Percentiles rank a stretch among this genome's conserved stretches.
These are phyloP conservation scores for Saccharum spontaneum DNA, from an alignment of 176 grass and related monocot species.

Conservation along the genomic window DNA sequence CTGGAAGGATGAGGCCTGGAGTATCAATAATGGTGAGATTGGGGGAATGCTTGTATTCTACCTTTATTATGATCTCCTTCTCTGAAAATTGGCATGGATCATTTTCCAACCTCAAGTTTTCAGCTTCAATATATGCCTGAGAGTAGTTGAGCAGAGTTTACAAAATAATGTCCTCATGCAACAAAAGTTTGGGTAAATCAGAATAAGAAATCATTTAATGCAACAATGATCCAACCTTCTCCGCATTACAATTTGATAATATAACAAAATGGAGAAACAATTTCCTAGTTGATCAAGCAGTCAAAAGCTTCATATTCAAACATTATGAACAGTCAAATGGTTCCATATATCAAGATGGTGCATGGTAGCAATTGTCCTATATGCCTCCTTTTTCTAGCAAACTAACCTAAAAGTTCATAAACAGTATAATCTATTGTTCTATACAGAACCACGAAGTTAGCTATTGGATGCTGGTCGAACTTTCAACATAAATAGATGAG, in stretches of 20 bases:
- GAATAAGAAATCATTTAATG: background rate
- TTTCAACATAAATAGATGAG: background rate
- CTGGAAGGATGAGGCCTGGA: slow-evolving; percentile 84
- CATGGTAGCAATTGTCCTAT: background rate
- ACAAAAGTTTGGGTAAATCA: background rate
- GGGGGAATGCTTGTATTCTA: slow-evolving; percentile 94
- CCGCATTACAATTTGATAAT: background rate
- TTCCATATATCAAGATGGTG: slow-evolving; percentile 11
- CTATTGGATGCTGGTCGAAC: background rate
- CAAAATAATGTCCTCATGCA: background rate
- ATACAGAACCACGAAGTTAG: background rate
- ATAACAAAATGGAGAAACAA: background rate
- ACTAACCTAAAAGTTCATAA: background rate
- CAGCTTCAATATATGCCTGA: slow-evolving; percentile 92
- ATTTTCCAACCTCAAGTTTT: slow-evolving; percentile 92
- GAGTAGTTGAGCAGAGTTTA: slow-evolving; percentile 12
- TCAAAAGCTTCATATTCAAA: background rate
- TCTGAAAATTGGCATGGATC: slow-evolving; percentile 91
- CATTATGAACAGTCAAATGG: background rate
- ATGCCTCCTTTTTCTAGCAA: slow-evolving; percentile 9
- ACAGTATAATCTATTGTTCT: background rate
- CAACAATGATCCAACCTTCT: background rate
- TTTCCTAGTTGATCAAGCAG: slow-evolving; percentile 1
- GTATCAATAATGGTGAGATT: slow-evolving; percentile 94
- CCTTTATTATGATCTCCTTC: slow-evolving; percentile 79